Conservation (phyloP, 2,329 filamentous ascomycete genomes). For the Botrytis fragariae region DNA sequence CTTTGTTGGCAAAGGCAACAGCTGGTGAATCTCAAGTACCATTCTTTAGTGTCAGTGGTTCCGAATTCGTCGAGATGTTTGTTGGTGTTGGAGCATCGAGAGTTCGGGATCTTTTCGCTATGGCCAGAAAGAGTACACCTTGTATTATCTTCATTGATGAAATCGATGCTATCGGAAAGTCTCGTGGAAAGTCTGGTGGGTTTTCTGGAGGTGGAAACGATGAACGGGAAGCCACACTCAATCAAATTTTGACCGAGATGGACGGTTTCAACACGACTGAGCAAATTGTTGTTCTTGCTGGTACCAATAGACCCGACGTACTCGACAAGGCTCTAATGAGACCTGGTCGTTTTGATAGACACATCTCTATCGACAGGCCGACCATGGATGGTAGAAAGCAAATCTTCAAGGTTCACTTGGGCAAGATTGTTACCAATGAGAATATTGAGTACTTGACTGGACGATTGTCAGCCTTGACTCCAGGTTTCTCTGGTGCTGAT, state of each 20-base stretch:
- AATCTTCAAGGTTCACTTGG: slow-evolving; percentile 91
- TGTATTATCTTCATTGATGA: slow-evolving; percentile 99
- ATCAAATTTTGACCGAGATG: slow-evolving; percentile 99
- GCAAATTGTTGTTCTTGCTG: slow-evolving; percentile 93
- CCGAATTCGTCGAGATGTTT: slow-evolving; percentile 99
- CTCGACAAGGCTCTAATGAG: slow-evolving; percentile 95
- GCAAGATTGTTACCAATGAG: slow-evolving; percentile 91
- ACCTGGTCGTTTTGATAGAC: slow-evolving; percentile 93
- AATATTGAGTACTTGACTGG: slow-evolving; percentile 85
- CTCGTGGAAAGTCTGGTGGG: slow-evolving; percentile 72
- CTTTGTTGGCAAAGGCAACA: slow-evolving; percentile 92
- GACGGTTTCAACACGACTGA: slow-evolving; percentile 97
- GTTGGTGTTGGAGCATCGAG: slow-evolving; percentile 96
- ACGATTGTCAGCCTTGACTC: slow-evolving; percentile 85
- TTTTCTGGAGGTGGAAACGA: slow-evolving; percentile 85
- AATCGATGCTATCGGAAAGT: slow-evolving; percentile 95
- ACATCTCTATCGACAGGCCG: slow-evolving; percentile 90
- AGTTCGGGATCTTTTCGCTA: slow-evolving; percentile 91
- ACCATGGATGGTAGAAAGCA: slow-evolving; percentile 97
- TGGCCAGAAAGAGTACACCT: slow-evolving; percentile 90
- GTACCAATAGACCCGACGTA: slow-evolving; percentile 93
- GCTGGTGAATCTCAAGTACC: slow-evolving; percentile 95
- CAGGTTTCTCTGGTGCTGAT: slow-evolving; percentile 94
- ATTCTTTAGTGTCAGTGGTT: slow-evolving; percentile 97
- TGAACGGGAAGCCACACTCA: slow-evolving; percentile 93